Conservation (phyloP, 805 yeast genomes). For the Yamadazyma kitorensis region DNA sequence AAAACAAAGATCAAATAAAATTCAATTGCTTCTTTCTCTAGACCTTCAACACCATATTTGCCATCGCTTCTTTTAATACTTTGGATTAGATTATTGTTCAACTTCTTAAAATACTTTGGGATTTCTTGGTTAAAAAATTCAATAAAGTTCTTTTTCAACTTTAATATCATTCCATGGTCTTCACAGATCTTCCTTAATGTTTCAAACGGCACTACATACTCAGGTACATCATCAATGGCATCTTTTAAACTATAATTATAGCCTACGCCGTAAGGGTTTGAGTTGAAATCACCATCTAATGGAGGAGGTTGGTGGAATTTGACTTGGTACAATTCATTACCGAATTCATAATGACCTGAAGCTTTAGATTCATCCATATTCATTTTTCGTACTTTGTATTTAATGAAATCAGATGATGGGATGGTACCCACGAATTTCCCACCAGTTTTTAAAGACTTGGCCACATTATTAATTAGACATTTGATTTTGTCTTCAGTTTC, state of each 20-base stretch:
- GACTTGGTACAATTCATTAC: conserved; percentile 80
- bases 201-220: conserved; percentile 94
- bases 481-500: conserved; percentile 79
- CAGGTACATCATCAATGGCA: conserved; percentile 96
- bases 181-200: conserved; percentile 78
- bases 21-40: conserved; percentile 86
- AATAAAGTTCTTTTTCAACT: conserved; percentile 71
- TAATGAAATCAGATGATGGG: conserved; percentile 84
- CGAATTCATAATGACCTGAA: conserved; percentile 50
- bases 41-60: conserved; percentile 80
- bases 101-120: conserved; percentile 56
- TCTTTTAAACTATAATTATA: conserved; percentile 82
- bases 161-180: conserved; percentile 72
- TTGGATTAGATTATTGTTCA: conserved; percentile 61
- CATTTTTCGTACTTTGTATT: conserved; percentile 47
- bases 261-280: conserved; percentile 72
- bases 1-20: conserved; percentile 84
- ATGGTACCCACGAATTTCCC: conserved; percentile 93
- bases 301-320: conserved; percentile 79
- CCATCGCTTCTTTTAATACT: conserved; percentile 79
- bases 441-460: conserved; percentile 72
- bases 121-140: conserved; percentile 81
- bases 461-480: conserved; percentile 67
- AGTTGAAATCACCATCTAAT: conserved; percentile 65
- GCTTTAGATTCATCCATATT: too few species aligned